phyloP scores from a whole-genome alignment of 78 protist species.

The Dictyostelium firmibasis region DNA sequence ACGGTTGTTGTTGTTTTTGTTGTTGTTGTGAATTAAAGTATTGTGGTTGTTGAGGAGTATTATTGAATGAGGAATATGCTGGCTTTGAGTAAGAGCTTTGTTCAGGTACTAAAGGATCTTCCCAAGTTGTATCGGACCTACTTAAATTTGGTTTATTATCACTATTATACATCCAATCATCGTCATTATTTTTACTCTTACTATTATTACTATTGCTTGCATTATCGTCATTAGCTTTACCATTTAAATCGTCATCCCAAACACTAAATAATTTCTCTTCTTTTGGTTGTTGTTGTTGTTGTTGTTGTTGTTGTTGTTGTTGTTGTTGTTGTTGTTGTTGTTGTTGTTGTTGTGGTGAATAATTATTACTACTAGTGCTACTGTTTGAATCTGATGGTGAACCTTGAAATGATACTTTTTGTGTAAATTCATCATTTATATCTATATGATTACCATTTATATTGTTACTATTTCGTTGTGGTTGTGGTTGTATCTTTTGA shows the following conservation, averaged over 20 bases:
- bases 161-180: constrained; percentile 72
- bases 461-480: neutral
- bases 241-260: constrained; percentile 60
- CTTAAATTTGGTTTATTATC: neutral
- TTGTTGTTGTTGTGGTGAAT: neutral
- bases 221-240: neutral
- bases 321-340: neutral
- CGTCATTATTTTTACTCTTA: constrained; percentile 20
- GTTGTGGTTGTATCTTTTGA: neutral
- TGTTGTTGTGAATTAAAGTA: neutral
- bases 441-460: neutral
- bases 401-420: neutral
- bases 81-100: neutral
- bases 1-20: neutral
- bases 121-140: neutral
- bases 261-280: constrained; percentile 55
- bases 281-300: neutral
- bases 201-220: neutral
- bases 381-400: neutral
- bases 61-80: neutral
- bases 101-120: constrained; percentile 12
- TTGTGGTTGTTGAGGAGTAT: constrained; percentile 19
- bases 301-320: neutral
- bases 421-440: neutral
- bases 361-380: neutral